Base-by-base conservation (phyloP, 805 yeast genomes). In the Hanseniaspora nectarophila region DNA sequence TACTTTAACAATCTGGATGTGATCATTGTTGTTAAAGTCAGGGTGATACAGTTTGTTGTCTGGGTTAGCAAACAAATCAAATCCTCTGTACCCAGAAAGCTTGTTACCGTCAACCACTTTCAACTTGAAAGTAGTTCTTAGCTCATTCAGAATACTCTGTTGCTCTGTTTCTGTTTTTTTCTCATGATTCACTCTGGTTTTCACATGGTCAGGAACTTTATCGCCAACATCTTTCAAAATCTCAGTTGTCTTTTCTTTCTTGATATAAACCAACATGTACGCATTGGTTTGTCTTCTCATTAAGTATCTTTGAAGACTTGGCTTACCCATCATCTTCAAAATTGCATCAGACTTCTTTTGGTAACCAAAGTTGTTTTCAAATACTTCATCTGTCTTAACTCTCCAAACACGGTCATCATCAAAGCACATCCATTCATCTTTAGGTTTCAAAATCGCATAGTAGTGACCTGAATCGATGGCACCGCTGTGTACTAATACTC, bases 391-490 rank as follows among this genome's bases (percentile, higher is more conserved):
- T 34, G 78, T 74, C 0, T 95, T 85, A 1, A 85, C 97, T 59
- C 80, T 77, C 75, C 95, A 85, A 29, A 92, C 99, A 55, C 81
- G 77, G 61, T 92, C 98, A 66, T 92, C 99, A 65, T 92, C 99
- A 70, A 90, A 92, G 61, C 90, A 74, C 64, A 76, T 82, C 98
- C 98, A 92, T 38, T 75, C 68, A 49, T 78, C 81, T 20, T 75
- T 71, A 1, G 97, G 97, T 64, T 81, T 88, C 49, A 92, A 80
- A 79, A 92, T 75, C 0, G 98, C 92, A 62, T 92, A 92, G 66
- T 92, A 92, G 63, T 92, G 99, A 20, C 99, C 99, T 43, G 89
- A 85, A 10, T 95, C 85, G 46, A 92, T 82, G 61, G 90, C 95
- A 55, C 99, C 99, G 39, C 88, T 82, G 65, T 92, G 99, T 12